Evolutionary conservation across 306 rosid species (phyloP), one percentile per base, ranked within the genome.

Genomic region (Glycine tomentella): DNA sequence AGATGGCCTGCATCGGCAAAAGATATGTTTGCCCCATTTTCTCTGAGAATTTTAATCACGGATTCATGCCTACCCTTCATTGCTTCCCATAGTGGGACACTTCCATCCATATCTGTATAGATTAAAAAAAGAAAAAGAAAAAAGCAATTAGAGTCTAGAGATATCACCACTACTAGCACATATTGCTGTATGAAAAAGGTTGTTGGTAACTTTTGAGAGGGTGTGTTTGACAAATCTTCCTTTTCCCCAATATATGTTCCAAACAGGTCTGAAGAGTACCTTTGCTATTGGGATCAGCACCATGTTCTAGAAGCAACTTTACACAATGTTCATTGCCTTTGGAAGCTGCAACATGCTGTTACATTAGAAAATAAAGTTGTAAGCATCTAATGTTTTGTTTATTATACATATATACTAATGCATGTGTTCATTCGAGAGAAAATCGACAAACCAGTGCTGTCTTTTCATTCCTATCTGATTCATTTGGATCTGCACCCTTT

Each of bases 401-500:
- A 38, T 49, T 46, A 58, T 46, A 7, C 31, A 17, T 34, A 68
- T 55, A 50, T 45, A 72, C 42, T n/a, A 31, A 7, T 48, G 52
- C 14, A 55, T 25, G 48, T 74, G 49, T 34, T 16, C 33, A 34
- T 52, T 17, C 1, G n/a, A 38, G 5, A 36, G 82, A 64, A 36
- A 62, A 79, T 76, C n/a, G 45, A 70, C 83, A 49, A 59, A 92
- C 97, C 94, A 92, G 59, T 31, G 97, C 89, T 3, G 93, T 88
- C 80, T 71, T 74, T 85, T 91, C 95, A 53, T 71, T 71, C 15
- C 9, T 74, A 44, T 89, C 94, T 12, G n/a, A 59, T 83, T 89
- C 97, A 71, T 90, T 89, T 76, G 94, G 95, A 89, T 90, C 89
- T 9, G 90, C 84, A 49, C 95, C 95, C 53, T 76, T 75, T 75